phyloP scores from a whole-genome alignment of 2,329 filamentous ascomycete genomes.

The Hypomyces rosellus region DNA sequence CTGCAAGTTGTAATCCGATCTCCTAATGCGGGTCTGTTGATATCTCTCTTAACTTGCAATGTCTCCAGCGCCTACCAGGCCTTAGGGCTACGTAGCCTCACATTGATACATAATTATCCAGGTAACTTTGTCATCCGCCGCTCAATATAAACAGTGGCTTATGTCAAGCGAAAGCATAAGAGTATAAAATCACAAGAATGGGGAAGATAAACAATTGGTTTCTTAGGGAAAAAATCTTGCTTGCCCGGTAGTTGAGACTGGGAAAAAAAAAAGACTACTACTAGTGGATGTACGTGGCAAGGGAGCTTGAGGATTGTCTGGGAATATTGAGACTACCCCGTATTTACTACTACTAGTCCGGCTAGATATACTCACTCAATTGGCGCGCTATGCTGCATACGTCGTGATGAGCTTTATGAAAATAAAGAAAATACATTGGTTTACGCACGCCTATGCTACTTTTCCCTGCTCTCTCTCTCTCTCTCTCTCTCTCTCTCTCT shows the following conservation, averaged over 20 bases:
- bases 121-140: no score
- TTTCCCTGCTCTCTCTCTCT: background rate
- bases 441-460: background rate
- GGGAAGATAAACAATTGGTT: no score
- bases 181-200: no score
- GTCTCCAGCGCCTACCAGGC: background rate
- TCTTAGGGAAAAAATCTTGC: no score
- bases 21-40: background rate
- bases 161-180: no score
- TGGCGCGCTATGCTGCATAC: background rate
- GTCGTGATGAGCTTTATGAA: background rate
- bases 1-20: background rate
- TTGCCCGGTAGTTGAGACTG: background rate
- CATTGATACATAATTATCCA: no score
- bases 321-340: background rate
- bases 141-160: no score
- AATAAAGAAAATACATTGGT: background rate
- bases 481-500: no score
- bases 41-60: background rate
- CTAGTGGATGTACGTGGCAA: background rate
- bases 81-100: no score
- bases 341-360: background rate
- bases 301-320: background rate
- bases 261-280: background rate
- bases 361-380: no score